Evolutionary conservation across 129 eudicot genomes (phyloP).

Genomic region (Arctium lappa): DNA sequence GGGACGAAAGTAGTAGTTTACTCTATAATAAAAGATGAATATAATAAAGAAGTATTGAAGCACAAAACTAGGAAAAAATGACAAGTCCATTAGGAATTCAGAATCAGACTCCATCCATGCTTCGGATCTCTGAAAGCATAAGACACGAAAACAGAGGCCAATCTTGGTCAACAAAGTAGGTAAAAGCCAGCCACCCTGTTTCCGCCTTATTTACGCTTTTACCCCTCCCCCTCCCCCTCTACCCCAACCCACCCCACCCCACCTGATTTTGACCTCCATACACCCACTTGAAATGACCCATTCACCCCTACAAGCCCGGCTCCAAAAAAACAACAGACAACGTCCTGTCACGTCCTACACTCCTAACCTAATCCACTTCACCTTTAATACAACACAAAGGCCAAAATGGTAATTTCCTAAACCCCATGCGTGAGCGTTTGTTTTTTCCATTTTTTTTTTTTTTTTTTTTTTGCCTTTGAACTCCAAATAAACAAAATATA

Average conservation of each 20-base stretch:
- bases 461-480: background rate
- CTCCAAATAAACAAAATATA: background rate
- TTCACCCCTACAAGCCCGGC: conserved; percentile 6
- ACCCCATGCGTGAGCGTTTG: background rate
- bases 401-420: conserved; percentile 18
- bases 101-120: conserved; percentile 35
- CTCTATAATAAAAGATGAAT: too few relatives aligned
- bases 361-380: background rate
- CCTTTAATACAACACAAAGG: conserved; percentile 10
- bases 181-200: conserved; percentile 37
- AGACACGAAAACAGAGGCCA: conserved; percentile 37
- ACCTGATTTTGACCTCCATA: background rate
- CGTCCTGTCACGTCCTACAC: conserved; percentile 35
- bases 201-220: conserved; percentile 28
- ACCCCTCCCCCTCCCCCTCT: conserved; percentile 3
- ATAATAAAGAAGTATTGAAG: background rate
- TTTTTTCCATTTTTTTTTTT: too few relatives aligned
- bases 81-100: conserved; percentile 28
- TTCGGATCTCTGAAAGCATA: conserved; percentile 43
- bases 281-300: conserved; percentile 8
- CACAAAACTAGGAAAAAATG: conserved; percentile 15
- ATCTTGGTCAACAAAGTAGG: conserved; percentile 39
- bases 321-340: conserved; percentile 12
- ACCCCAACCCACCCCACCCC: background rate
- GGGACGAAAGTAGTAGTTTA: too few relatives aligned